Evolutionary conservation across 495 filamentous ascomycete species (phyloP).

Genomic region (Aspergillus taichungensis): DNA sequence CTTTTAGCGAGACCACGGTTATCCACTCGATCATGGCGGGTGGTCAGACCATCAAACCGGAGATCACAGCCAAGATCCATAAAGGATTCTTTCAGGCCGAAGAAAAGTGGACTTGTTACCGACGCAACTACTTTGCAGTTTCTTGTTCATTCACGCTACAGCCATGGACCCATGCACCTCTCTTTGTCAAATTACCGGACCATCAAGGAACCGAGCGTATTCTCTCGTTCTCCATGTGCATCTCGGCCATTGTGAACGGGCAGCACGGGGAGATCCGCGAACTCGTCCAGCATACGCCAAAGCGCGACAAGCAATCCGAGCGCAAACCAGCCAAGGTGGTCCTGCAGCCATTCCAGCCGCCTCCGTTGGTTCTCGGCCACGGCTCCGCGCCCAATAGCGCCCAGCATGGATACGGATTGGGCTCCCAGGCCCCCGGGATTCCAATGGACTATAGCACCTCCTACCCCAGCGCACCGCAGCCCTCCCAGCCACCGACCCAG

Average conservation of each 20-base stretch:
- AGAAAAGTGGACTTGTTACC: conserved; percentile 90
- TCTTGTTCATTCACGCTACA: conserved; percentile 70
- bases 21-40: conserved; percentile 50
- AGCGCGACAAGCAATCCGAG: conserved; percentile 87
- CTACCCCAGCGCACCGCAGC: conserved; percentile 23
- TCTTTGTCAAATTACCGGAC: conserved; percentile 36
- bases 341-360: conserved; percentile 56
- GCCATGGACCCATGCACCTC: conserved; percentile 30
- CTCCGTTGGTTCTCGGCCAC: conserved; percentile 29
- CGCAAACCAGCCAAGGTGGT: conserved; percentile 63
- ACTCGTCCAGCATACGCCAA: conserved; percentile 89
- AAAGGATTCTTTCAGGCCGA: conserved; percentile 88
- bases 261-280: conserved; percentile 72
- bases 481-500: conserved; percentile 34
- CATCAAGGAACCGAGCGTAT: conserved; percentile 50
- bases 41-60: conserved; percentile 58
- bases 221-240: conserved; percentile 67
- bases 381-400: conserved; percentile 15
- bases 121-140: conserved; percentile 90
- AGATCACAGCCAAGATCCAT: conserved; percentile 79
- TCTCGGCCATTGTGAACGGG: conserved; percentile 76
- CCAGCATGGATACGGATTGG: conserved; percentile 22
- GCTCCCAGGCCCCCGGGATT: conserved; percentile 23
- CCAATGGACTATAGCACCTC: conserved; percentile 32
- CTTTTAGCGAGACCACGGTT: conserved; percentile 48